Evolutionary conservation across 805 yeast genomes (phyloP).

Genomic region (Citeromyces matritensis): DNA sequence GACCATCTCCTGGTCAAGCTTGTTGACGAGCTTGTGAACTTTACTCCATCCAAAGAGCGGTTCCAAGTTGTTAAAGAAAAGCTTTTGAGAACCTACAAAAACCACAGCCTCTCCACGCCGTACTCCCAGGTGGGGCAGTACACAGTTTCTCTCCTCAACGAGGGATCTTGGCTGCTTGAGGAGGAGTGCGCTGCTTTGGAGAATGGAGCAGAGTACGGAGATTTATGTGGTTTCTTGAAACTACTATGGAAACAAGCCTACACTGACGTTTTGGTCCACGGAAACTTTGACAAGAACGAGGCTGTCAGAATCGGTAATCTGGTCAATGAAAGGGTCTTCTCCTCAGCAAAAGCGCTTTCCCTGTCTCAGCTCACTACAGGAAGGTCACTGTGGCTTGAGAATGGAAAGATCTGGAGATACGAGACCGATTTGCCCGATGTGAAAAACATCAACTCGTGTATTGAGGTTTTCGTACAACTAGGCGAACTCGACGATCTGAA

Average conservation of each 20-base stretch:
- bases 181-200: constrained; percentile 41
- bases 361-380: constrained; percentile 26
- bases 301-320: constrained; percentile 34
- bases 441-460: constrained; percentile 68
- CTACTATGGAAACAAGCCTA: constrained; percentile 43
- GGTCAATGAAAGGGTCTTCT: constrained; percentile 19
- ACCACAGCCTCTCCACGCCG: constrained; percentile 62
- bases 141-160: constrained; percentile 52
- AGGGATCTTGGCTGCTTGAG: constrained; percentile 47
- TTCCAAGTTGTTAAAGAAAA: constrained; percentile 58
- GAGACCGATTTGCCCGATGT: constrained; percentile 42
- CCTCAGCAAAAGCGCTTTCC: constrained; percentile 18
- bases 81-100: constrained; percentile 42
- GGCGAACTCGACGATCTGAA: constrained; percentile 31
- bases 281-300: constrained; percentile 46
- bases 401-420: constrained; percentile 23
- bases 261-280: constrained; percentile 61
- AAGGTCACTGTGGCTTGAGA: constrained; percentile 25
- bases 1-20: constrained; percentile 46
- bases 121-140: constrained; percentile 61
- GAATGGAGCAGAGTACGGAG: constrained; percentile 28
- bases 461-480: constrained; percentile 63
- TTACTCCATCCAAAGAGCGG: constrained; percentile 36
- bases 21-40: constrained; percentile 33
- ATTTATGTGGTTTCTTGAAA: constrained; percentile 23